These are phyloP conservation scores for Candida chauliodis DNA, from an alignment of 805 yeast species.

Conservation along the genomic window DNA sequence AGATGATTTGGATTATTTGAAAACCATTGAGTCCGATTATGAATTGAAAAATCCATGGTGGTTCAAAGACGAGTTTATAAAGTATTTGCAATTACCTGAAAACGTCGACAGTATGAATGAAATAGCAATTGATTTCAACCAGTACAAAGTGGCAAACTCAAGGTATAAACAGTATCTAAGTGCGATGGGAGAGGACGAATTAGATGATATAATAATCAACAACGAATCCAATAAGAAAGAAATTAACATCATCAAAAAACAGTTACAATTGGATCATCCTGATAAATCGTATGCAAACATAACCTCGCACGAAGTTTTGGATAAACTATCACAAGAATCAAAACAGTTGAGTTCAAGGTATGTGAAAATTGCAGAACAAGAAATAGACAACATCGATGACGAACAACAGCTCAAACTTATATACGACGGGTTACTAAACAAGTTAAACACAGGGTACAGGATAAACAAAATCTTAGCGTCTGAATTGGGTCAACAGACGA, in stretches of 20 bases:
- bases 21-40: conserved; percentile 30
- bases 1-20: conserved; percentile 26
- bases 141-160: conserved; percentile 28
- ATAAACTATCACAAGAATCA: conserved; percentile 5
- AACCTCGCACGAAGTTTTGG: conserved; percentile 5
- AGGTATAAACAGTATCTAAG: conserved; percentile 25
- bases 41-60: conserved; percentile 41
- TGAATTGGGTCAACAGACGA: conserved; percentile 22
- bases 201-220: conserved; percentile 5
- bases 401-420: conserved; percentile 16
- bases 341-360: conserved; percentile 6
- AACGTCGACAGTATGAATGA: conserved; percentile 12
- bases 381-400: conserved; percentile 15
- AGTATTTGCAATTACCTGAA: conserved; percentile 20
- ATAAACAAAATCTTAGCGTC: conserved; percentile 34
- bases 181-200: conserved; percentile 2
- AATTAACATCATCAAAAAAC: conserved; percentile 10
- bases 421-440: conserved; percentile 26
- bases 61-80: conserved; percentile 29
- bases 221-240: conserved; percentile 7
- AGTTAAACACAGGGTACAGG: conserved; percentile 34
- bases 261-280: conserved; percentile 9
- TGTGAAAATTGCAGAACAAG: conserved; percentile 13
- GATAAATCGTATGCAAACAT: neutral
- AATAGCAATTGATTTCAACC: conserved; percentile 31